Evolutionary conservation across 306 rosid species (phyloP), one percentile per base, ranked within the genome.

Genomic region (Cicer pinnatifidum): DNA sequence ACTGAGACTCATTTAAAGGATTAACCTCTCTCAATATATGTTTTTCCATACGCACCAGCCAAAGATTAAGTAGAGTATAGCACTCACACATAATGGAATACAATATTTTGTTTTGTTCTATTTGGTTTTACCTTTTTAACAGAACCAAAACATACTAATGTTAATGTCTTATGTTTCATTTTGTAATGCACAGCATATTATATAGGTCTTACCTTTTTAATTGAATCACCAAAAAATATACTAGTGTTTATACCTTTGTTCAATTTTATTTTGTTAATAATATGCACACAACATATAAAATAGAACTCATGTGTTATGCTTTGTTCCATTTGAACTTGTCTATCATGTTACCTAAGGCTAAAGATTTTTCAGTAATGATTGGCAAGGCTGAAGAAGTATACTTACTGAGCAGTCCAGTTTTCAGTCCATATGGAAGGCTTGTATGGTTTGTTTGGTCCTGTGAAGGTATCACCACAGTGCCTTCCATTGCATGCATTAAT

Each of bases 351-450:
- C 33, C 28, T 15, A 16, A 17, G 20, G 16, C 57, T 51, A 13
- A 9, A 51, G 5, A 52, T 9, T 17, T 11, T 54, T 60, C 5
- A 60, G 45, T 35, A 60, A 20, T 56, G 39, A 7, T 56, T 8
- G 8, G 12, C 7, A 46, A 52, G 75, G 70, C 82, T 75, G 50
- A 80, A 52, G 54, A 41, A 11, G 40, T 57, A 38, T 73, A 80
- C 96, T 89, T 76, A 95, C 99, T 95, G 97, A 73, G 92, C 97
- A 75, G 97, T 91, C 99, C 99, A 95, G 75, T 95, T 95, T 83
- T 95, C 99, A 53, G 99, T 95, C 99, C 99, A 95, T 1, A 95
- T 0, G 17, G 75, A 0, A 68, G 99, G 99, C 74, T 95, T 95
- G 85, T 86, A 38, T 58, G 97, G 95, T 73, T 84, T 90, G 81